phyloP scores from a whole-genome alignment of 1,284 basidiomycete genomes.

The Cryptococcus amylolentus region DNA sequence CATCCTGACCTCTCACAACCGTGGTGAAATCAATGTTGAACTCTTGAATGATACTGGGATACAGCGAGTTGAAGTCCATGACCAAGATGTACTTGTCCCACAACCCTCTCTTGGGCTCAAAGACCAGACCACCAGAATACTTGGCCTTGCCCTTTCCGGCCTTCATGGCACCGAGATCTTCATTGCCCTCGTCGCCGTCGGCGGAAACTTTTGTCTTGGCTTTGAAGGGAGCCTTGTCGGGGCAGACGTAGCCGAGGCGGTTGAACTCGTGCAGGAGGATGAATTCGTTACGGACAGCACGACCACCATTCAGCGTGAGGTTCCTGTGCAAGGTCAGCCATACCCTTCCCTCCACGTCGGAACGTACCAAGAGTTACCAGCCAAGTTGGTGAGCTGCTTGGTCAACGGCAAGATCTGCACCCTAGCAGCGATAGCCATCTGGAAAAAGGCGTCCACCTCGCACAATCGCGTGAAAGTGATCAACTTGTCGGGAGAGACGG shows the following conservation, averaged over 20 bases:
- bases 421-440: slow-evolving; percentile 89
- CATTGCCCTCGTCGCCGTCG: slow-evolving; percentile 51
- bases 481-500: slow-evolving; percentile 72
- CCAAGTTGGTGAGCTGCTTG: slow-evolving; percentile 91
- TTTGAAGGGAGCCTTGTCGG: slow-evolving; percentile 79
- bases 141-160: slow-evolving; percentile 81
- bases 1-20: slow-evolving; percentile 68
- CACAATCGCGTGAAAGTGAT: slow-evolving; percentile 87
- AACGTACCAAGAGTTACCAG: slow-evolving; percentile 87
- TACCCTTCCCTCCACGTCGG: neutral
- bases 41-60: slow-evolving; percentile 99
- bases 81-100: slow-evolving; percentile 98
- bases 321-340: slow-evolving; percentile 61
- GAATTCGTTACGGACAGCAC: slow-evolving; percentile 98
- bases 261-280: slow-evolving; percentile 99
- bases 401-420: slow-evolving; percentile 88
- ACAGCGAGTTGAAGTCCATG: slow-evolving; percentile 99
- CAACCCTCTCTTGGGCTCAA: slow-evolving; percentile 91
- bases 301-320: slow-evolving; percentile 89
- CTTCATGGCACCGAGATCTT: slow-evolving; percentile 59
- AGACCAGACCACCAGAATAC: slow-evolving; percentile 97
- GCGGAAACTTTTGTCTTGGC: slow-evolving; percentile 52
- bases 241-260: slow-evolving; percentile 89
- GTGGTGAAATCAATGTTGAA: slow-evolving; percentile 99
- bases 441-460: slow-evolving; percentile 90